A percentile compares a stretch with the other conserved stretches of the same genome.
These are phyloP conservation scores for Onygenales sp. DNA, from an alignment of 2,329 filamentous ascomycete species.

Conservation along the genomic window DNA sequence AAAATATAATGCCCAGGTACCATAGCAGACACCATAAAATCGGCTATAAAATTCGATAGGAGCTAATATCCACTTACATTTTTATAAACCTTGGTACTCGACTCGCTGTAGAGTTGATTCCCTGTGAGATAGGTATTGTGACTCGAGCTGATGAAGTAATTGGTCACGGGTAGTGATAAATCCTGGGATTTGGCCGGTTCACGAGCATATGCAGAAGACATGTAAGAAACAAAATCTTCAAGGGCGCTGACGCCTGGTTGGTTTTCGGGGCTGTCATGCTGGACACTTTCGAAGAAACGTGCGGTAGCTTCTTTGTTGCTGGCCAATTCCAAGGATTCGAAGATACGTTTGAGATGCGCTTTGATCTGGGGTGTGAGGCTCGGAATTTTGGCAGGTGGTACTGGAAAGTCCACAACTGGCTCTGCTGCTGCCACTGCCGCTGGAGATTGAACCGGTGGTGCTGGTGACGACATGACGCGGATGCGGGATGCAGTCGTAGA, in stretches of 20 bases:
- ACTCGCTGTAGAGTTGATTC: slow-evolving; percentile 71
- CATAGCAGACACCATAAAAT: no score
- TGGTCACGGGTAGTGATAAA: slow-evolving; percentile 60
- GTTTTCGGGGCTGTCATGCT: slow-evolving; percentile 7
- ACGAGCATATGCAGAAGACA: slow-evolving; percentile 40
- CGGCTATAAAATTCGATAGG: neutral
- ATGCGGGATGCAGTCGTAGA: neutral
- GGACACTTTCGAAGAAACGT: slow-evolving; percentile 11
- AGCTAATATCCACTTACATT: slow-evolving; percentile 44
- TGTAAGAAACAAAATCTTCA: slow-evolving; percentile 38
- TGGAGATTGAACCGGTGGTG: neutral
- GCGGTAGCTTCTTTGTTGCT: slow-evolving; percentile 8
- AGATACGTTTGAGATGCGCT: slow-evolving; percentile 25
- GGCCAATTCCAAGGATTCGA: slow-evolving; percentile 18
- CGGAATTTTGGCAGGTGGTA: slow-evolving; percentile 1
- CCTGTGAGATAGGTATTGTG: slow-evolving; percentile 90
- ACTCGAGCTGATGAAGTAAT: slow-evolving; percentile 91
- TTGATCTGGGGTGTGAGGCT: slow-evolving; percentile 25
- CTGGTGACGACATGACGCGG: neutral
- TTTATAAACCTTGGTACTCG: slow-evolving; percentile 69
- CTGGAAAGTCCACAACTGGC: no score
- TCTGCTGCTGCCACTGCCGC: no score
- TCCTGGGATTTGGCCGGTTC: slow-evolving; percentile 42
- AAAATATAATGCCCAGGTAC: no score
- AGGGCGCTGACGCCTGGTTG: slow-evolving; percentile 12